phyloP scores from a whole-genome alignment of 371 early-diverging fungal species.

The Apophysomyces elegans region DNA sequence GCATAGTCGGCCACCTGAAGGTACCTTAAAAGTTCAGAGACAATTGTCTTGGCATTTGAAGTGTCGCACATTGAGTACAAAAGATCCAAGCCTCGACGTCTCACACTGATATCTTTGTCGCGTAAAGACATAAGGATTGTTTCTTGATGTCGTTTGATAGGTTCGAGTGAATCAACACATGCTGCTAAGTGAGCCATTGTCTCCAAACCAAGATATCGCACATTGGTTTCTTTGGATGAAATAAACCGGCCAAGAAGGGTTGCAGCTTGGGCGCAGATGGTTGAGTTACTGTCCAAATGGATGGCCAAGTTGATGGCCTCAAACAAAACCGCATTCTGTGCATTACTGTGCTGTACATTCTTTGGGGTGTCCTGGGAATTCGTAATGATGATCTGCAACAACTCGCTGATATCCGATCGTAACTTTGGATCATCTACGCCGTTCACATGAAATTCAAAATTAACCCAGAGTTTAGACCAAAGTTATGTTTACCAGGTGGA shows the following conservation, averaged over 20 bases:
- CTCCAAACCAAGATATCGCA: conserved; percentile 94
- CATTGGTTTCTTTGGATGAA: conserved; percentile 92
- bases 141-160: conserved; percentile 87
- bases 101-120: conserved; percentile 96
- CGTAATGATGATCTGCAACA: conserved; percentile 82
- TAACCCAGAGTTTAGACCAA: neutral
- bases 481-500: conserved; percentile 67
- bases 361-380: conserved; percentile 88
- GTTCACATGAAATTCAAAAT: neutral
- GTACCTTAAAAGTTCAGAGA: conserved; percentile 88
- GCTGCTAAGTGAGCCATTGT: conserved; percentile 97
- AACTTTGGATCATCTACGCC: conserved; percentile 59
- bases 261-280: conserved; percentile 83
- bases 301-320: conserved; percentile 96
- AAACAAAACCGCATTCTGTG: conserved; percentile 94
- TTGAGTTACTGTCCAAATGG: conserved; percentile 89
- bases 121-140: conserved; percentile 87
- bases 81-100: conserved; percentile 94
- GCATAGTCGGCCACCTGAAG: conserved; percentile 88
- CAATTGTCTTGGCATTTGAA: conserved; percentile 84
- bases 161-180: conserved; percentile 81
- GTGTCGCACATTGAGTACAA: conserved; percentile 96
- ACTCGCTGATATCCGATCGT: conserved; percentile 64
- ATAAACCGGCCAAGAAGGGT: conserved; percentile 87
- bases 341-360: conserved; percentile 97